phyloP scores from a whole-genome alignment of 495 filamentous ascomycete genomes.

The Hyphodiscus hymeniophilus region DNA sequence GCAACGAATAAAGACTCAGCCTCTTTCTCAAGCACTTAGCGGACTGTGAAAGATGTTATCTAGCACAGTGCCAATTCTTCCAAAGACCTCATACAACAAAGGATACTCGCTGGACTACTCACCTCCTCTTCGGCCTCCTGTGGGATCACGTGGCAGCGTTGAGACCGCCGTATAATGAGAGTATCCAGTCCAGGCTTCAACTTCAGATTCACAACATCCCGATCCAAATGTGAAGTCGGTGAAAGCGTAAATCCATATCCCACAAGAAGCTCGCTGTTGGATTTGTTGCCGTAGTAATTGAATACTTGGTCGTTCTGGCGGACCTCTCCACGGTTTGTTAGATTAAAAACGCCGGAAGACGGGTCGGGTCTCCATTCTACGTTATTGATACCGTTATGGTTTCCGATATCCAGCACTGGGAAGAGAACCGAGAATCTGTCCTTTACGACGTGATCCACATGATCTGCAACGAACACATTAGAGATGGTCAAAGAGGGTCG shows the following conservation, averaged over 20 bases:
- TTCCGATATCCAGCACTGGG: conserved; percentile 44
- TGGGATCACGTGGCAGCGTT: conserved; percentile 5
- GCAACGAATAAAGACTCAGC: no score
- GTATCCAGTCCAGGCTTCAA: conserved; percentile 8
- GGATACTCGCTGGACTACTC: no score
- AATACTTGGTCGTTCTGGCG: conserved; percentile 32
- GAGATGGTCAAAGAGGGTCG: conserved; percentile 31
- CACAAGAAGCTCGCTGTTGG: conserved; percentile 38
- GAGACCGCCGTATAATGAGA: conserved; percentile 7
- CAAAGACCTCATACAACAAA: conserved; percentile 10
- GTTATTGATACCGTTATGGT: conserved; percentile 37
- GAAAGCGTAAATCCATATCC: conserved; percentile 44
- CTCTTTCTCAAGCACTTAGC: no score
- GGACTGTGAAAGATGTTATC: no score
- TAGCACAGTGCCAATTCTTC: no score
- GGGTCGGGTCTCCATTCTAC: conserved; percentile 30
- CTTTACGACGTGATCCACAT: conserved; percentile 30
- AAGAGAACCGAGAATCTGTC: conserved; percentile 35
- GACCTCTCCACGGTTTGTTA: conserved; percentile 12
- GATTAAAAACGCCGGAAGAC: conserved; percentile 19
- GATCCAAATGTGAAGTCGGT: conserved; percentile 8
- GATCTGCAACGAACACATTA: conserved; percentile 1
- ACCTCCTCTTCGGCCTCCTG: neutral
- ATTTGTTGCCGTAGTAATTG: conserved; percentile 49
- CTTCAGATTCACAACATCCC: conserved; percentile 23